Conservation (phyloP, 768 basidiomycete genomes). For the Dacryopinax spathularia region DNA sequence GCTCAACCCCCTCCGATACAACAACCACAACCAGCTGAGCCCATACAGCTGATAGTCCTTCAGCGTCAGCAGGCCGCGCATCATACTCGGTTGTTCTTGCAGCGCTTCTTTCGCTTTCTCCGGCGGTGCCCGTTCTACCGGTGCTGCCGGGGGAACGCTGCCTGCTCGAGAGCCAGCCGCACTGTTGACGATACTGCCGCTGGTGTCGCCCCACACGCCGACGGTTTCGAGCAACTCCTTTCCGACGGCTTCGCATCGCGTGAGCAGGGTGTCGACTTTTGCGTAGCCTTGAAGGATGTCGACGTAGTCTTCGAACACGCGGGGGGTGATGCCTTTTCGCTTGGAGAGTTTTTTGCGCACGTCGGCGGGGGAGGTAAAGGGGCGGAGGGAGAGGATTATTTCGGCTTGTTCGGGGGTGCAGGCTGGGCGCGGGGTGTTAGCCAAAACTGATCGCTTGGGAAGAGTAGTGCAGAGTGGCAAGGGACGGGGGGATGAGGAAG, state of each 20-base stretch:
- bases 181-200: not conserved
- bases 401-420: slow-evolving; percentile 71
- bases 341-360: slow-evolving; percentile 72
- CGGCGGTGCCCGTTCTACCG: slow-evolving; percentile 4
- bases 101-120: not conserved
- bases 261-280: slow-evolving; percentile 75
- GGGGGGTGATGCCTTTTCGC: slow-evolving; percentile 61
- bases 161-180: not conserved
- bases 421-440: slow-evolving; percentile 17
- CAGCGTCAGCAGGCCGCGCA: slow-evolving; percentile 36
- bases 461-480: not conserved
- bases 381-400: slow-evolving; percentile 61
- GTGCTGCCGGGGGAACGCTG: not conserved
- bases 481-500: too few relatives aligned
- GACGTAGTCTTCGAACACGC: slow-evolving; percentile 81
- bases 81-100: not conserved
- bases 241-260: slow-evolving; percentile 79
- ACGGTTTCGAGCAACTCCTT: slow-evolving; percentile 57
- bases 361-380: slow-evolving; percentile 39
- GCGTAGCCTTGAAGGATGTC: slow-evolving; percentile 74
- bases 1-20: slow-evolving; percentile 66
- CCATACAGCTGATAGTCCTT: slow-evolving; percentile 97
- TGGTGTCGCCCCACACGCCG: slow-evolving; percentile 45
- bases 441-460: not conserved
- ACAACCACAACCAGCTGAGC: slow-evolving; percentile 89